phyloP scores from a whole-genome alignment of 768 basidiomycete genomes.

The Fomitopsis serialis region DNA sequence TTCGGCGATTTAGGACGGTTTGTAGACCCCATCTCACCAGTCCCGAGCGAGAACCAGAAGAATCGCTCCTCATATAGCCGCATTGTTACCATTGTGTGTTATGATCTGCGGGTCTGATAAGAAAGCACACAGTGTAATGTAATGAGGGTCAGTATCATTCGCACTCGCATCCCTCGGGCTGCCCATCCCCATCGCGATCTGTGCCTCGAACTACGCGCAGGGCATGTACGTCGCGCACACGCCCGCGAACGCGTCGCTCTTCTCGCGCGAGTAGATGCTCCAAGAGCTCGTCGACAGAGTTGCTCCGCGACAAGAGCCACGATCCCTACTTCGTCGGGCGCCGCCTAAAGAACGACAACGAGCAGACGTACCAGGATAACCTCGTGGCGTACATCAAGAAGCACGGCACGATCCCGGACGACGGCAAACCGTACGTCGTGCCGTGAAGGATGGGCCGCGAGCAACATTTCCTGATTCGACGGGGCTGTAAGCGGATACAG shows the following conservation, averaged over 20 bases:
- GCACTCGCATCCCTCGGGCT: slow-evolving; percentile 54
- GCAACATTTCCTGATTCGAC: slow-evolving; percentile 30
- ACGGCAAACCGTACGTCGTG: slow-evolving; percentile 43
- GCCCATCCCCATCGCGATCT: slow-evolving; percentile 41
- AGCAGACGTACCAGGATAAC: slow-evolving; percentile 28
- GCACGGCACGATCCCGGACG: slow-evolving; percentile 30
- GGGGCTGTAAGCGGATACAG: slow-evolving; percentile 42
- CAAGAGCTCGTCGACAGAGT: slow-evolving; percentile 31
- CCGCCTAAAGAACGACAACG: slow-evolving; percentile 28
- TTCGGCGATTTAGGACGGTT: background rate
- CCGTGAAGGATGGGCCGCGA: slow-evolving; percentile 36
- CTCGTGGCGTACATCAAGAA: slow-evolving; percentile 25
- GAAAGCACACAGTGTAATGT: too few species aligned
- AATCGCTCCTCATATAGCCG: too few species aligned
- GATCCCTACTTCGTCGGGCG: slow-evolving; percentile 50
- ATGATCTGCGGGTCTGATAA: too few species aligned
- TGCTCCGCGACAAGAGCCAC: slow-evolving; percentile 33
- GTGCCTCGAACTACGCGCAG: slow-evolving; percentile 46
- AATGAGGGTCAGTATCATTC: too few species aligned
- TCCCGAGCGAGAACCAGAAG: too few species aligned
- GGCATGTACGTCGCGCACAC: slow-evolving; percentile 40
- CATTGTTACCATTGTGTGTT: too few species aligned
- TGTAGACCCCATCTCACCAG: too few species aligned
- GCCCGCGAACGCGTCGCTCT: slow-evolving; percentile 35
- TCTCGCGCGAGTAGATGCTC: slow-evolving; percentile 38